Evolutionary conservation across 2,329 filamentous ascomycete genomes (phyloP).

Genomic region (Capronia coronata): DNA sequence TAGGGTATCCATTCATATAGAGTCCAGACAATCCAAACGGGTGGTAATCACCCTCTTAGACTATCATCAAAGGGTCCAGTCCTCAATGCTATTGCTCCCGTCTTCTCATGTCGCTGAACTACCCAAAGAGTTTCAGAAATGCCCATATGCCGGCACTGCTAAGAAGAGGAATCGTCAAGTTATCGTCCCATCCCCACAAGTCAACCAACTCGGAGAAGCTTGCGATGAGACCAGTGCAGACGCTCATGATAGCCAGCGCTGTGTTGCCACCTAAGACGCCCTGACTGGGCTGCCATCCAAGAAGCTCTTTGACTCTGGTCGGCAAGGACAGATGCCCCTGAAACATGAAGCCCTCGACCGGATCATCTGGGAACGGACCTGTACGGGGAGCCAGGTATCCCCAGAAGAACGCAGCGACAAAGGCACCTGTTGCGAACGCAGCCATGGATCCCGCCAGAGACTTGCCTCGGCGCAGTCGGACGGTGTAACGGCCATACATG

Average conservation of each 20-base stretch:
- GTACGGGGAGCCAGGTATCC: slow-evolving; percentile 69
- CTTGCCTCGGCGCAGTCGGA: slow-evolving; percentile 77
- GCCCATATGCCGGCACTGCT: slow-evolving; percentile 85
- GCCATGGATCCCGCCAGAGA: slow-evolving; percentile 83
- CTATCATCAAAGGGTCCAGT: too few relatives aligned
- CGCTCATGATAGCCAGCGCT: slow-evolving; percentile 72
- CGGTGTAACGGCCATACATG: slow-evolving; percentile 82
- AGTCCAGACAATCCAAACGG: background rate
- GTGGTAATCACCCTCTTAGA: too few relatives aligned
- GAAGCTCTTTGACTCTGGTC: slow-evolving; percentile 46
- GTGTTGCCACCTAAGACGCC: slow-evolving; percentile 61
- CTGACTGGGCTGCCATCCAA: slow-evolving; percentile 56
- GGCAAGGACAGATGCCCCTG: slow-evolving; percentile 69
- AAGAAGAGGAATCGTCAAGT: slow-evolving; percentile 88
- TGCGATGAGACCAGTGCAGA: slow-evolving; percentile 83
- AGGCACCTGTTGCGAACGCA: slow-evolving; percentile 74
- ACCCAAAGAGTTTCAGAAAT: slow-evolving; percentile 78
- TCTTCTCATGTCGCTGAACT: background rate
- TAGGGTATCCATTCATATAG: background rate
- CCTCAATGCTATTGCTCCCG: too few relatives aligned
- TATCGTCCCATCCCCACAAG: slow-evolving; percentile 92
- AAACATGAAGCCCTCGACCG: slow-evolving; percentile 63
- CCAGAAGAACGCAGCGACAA: slow-evolving; percentile 80
- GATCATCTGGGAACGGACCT: slow-evolving; percentile 62
- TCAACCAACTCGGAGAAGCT: slow-evolving; percentile 86